Evolutionary conservation across 2,329 filamentous ascomycete species (phyloP), one percentile per base, ranked within the genome.

Genomic region (Paecilomyces dactylethromorphus): DNA sequence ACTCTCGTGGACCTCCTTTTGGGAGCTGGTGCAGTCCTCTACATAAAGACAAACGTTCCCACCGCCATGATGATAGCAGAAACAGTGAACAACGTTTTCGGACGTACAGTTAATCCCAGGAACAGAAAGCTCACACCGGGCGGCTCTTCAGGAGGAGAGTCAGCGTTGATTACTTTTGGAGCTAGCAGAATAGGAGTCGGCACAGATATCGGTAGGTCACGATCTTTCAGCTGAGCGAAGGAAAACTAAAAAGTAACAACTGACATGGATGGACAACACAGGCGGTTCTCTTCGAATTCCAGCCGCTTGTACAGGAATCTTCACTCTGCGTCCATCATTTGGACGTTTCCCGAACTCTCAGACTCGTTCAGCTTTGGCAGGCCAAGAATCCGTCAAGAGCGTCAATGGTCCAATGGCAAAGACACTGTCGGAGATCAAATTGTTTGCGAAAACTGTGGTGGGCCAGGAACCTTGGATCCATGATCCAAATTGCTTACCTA

Each of bases 361-460:
- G 13, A 64, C 64, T 1, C 72, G 82, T 50, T 85, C 83, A 1
- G 85, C 84, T 8, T 79, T 88, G 70, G 80, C 82, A 0, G 86
- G 86, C 2, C 86, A 89, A 66, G 86, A 89, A 68, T 83, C 84
- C 2, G 82, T 89, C 0, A 77, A 78, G 56, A 85, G 82, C 21
- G 84, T 88, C 33, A 87, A 87, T 62, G 86, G 87, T 0, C 86
- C 86, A 0, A 78, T 89, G 76, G 80, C 82, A 1, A 77, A 77
- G 29, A 81, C 79, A 0, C 71, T 88, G 0, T 75, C 75, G 5
- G 85, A 87, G 60, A 74, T 88, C 1, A 76, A 78, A 45, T 60
- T 83, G 2, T 87, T 85, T 69, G 79, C 81, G 68, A 78, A 77
- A 58, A 71, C 77, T 0, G 72, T 87, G 7, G 72, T 87, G 3